Evolutionary conservation across 2,329 filamentous ascomycete species (phyloP).

Genomic region (Akanthomyces muscarius): DNA sequence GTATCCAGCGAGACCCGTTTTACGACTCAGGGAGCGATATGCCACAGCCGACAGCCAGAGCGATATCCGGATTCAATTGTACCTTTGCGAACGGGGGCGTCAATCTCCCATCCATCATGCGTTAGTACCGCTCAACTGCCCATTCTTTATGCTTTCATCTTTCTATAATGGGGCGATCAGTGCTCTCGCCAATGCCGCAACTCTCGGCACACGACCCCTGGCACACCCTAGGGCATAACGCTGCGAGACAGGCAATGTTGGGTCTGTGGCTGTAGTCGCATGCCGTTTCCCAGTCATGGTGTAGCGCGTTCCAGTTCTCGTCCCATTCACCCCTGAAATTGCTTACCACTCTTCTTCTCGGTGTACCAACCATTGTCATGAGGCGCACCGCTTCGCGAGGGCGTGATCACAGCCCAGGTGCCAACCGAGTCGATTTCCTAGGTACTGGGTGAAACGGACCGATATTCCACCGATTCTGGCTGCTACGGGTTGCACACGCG

Average conservation of each 20-base stretch:
- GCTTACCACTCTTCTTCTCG: neutral
- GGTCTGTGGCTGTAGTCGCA: neutral
- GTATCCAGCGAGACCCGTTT: neutral
- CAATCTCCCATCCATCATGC: neutral
- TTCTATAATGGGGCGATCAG: too few relatives aligned
- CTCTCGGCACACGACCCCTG: too few relatives aligned
- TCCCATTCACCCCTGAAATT: neutral
- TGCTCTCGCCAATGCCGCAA: too few relatives aligned
- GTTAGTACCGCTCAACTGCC: too few relatives aligned
- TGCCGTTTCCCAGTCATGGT: neutral
- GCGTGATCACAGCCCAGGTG: neutral
- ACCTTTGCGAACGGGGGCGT: neutral
- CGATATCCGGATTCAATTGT: neutral
- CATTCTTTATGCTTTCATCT: too few relatives aligned
- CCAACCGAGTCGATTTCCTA: neutral
- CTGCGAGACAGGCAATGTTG: too few relatives aligned
- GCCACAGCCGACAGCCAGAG: constrained; percentile 2
- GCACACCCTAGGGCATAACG: too few relatives aligned
- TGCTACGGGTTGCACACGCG: too few relatives aligned
- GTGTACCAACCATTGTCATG: neutral
- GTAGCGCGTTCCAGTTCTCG: neutral
- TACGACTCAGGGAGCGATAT: neutral
- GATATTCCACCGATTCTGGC: neutral
- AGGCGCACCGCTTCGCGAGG: neutral
- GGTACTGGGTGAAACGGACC: neutral